Base-by-base conservation (phyloP, 116 monocot species). In the Trichopus zeylanicus region DNA sequence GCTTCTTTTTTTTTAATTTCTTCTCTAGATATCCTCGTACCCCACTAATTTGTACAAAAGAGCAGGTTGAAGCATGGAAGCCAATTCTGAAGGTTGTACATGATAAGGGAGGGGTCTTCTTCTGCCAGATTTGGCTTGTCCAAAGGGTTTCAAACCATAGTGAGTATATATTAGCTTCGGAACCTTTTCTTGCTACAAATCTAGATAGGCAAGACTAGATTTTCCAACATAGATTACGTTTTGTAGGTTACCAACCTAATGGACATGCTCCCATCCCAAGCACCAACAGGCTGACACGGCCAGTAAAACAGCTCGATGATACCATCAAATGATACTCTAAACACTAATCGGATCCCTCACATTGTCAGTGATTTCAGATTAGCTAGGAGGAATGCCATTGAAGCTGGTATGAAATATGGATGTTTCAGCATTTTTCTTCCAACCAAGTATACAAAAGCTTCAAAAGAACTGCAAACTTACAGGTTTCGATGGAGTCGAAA, bases 401-500 rank as follows among this genome's bases (percentile, higher is more conserved):
- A 42, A 42, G 42, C 42, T 42, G 42, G 42, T 42, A 42, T 26
- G 23, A 13, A 8, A 1, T 42, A n/a, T 42, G 13, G 3, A 16
- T 33, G 8, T 33, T 33, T 33, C 8, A 8, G n/a, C n/a, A 33
- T 4, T 33, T 8, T 33, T 33, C 4, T 4, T 33, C 4, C 6
- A 33, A 33, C 8, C 4, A 5, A 8, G 32, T 33, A 5, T 33
- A 33, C 8, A 33, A 5, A 33, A 33, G 4, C 8, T 33, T 4
- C 8, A 33, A 5, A 8, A 5, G 32, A 33, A 33, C 32, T 33
- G 8, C 32, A 5, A 33, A 33, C 12, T 3, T 38, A 26, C 31
- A 68, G 71, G 71, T 1, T 71, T 71, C 34, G 71, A 71, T 57
- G 64, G 71, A 12, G 51, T 71, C 9, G 71, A 71, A 37, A 52